A percentile compares a stretch with the other conserved stretches of the same genome.
Evolutionary conservation across 192 early-diverging fungal species (phyloP).

Genomic region (Coemansia sp.): DNA sequence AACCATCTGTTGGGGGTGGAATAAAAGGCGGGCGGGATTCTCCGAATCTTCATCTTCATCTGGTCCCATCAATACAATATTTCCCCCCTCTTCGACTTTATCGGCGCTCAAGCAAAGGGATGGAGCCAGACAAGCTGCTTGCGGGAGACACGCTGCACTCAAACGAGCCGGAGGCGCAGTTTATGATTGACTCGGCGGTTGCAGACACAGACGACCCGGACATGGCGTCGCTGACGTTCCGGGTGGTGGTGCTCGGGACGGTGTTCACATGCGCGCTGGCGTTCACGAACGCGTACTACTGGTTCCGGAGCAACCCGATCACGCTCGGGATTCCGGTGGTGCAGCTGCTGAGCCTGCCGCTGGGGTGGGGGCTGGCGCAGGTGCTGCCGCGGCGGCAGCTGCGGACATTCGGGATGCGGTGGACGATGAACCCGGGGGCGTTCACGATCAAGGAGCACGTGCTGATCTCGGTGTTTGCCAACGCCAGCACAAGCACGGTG

Average conservation of each 20-base stretch:
- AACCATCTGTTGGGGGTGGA: not conserved
- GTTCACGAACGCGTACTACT: slow-evolving; percentile 71
- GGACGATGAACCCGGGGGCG: slow-evolving; percentile 70
- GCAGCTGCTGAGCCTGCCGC: slow-evolving; percentile 67
- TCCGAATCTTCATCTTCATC: no score
- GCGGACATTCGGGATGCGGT: slow-evolving; percentile 31
- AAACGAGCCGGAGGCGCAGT: slow-evolving; percentile 8
- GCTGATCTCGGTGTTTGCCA: slow-evolving; percentile 73
- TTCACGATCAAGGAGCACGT: slow-evolving; percentile 85
- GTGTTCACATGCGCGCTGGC: slow-evolving; percentile 58
- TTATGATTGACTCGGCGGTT: slow-evolving; percentile 49
- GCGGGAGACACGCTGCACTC: slow-evolving; percentile 18
- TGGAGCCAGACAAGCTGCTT: slow-evolving; percentile 3
- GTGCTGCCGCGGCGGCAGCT: slow-evolving; percentile 55
- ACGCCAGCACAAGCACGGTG: slow-evolving; percentile 64
- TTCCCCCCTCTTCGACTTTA: not conserved
- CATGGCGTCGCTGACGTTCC: slow-evolving; percentile 64
- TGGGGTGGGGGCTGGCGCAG: slow-evolving; percentile 61
- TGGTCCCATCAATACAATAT: not conserved
- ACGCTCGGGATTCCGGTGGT: slow-evolving; percentile 64
- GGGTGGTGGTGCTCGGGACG: slow-evolving; percentile 64
- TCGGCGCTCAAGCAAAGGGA: not conserved
- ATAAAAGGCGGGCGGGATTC: not conserved
- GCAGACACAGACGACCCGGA: slow-evolving; percentile 57
- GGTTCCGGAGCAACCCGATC: slow-evolving; percentile 78